Base-by-base conservation (phyloP, 2,329 filamentous ascomycete genomes). In the Parafenestella ontariensis region DNA sequence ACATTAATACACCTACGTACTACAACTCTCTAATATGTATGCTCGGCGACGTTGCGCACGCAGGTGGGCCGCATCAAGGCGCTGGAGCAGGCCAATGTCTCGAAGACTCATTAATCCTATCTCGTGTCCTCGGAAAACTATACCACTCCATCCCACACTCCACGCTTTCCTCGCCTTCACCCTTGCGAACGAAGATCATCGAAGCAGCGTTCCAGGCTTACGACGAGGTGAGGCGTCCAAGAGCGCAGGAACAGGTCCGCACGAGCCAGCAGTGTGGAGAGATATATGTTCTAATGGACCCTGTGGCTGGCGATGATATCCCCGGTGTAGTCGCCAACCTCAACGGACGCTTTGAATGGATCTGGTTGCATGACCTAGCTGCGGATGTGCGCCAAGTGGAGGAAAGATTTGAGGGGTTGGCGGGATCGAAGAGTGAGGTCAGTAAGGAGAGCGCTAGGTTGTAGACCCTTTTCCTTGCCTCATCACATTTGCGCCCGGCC, bases 21-120 rank as follows among this genome's bases (percentile, higher is more conserved):
- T 65, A 63, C 53, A 49, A 53, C 23, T 49, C 55, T 5, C 60
- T 59, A 6, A 56, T 69, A 10, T 62, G 51, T 9, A 57, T 72
- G 26, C 52, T 71, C 34, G 69, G 70, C 49, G 70, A 72, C 37
- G 59, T 59, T 10, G 70, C 68, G 2, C 70, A 71, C 44, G 68
- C 70, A 8, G 50, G 55, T 23, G 51, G 57, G 1, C 70, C 70
- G 0, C 63, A 68, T 33, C 68, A 70, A 58, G 68, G 58, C 13
- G 66, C 66, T 1, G 70, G 70, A 7, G 70, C 68, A n/a, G 68
- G 64, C 20, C 62, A 67, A 49, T 59, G 65, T 33, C 52, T 72
- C 17, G 70, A 72, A 61, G 70, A 72, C 54, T 59, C 66, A 2
- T 53, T 71, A 11, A 49, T 72, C 10, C 58, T 72, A 1, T 64